These are phyloP conservation scores for Fonticula alba DNA, from an alignment of 78 protist genomes.

Conservation along the genomic window DNA sequence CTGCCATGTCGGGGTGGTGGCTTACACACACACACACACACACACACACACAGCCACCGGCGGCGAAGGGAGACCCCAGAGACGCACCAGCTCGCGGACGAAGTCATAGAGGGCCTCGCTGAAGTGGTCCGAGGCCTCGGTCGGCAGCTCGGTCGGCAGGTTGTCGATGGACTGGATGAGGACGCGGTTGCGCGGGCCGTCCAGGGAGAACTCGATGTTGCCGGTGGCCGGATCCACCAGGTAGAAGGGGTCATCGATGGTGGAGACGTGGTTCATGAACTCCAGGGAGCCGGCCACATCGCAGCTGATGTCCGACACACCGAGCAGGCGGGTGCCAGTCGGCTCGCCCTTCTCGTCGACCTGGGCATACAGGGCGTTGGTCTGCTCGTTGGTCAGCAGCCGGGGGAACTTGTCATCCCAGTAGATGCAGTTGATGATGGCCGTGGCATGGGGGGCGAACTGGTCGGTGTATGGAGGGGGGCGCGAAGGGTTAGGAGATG, in stretches of 20 bases:
- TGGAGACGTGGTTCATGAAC: neutral
- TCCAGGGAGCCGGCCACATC: neutral
- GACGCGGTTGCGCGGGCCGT: no score
- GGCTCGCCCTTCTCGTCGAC: no score
- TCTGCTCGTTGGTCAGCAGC: conserved; percentile 48
- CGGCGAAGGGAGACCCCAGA: neutral
- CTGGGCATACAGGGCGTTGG: conserved; percentile 7
- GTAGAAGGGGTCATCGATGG: conserved; percentile 63
- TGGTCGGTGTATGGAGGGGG: neutral
- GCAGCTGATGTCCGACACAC: conserved; percentile 54
- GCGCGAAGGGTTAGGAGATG: no score
- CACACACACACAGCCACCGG: neutral
- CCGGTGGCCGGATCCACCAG: conserved; percentile 25
- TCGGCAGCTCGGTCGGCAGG: conserved; percentile 78
- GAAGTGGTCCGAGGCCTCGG: conserved; percentile 60
- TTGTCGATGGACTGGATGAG: conserved; percentile 57
- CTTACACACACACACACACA: neutral
- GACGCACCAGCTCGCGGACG: conserved; percentile 20
- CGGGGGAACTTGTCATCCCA: conserved; percentile 76
- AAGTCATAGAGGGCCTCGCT: conserved; percentile 37
- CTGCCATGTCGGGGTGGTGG: neutral
- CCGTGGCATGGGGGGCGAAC: neutral
- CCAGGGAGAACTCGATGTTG: conserved; percentile 19
- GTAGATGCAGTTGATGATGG: conserved; percentile 52
- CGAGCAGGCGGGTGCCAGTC: conserved; percentile 34